Conservation (phyloP, 1,284 basidiomycete genomes). For the Sparassis latifolia region DNA sequence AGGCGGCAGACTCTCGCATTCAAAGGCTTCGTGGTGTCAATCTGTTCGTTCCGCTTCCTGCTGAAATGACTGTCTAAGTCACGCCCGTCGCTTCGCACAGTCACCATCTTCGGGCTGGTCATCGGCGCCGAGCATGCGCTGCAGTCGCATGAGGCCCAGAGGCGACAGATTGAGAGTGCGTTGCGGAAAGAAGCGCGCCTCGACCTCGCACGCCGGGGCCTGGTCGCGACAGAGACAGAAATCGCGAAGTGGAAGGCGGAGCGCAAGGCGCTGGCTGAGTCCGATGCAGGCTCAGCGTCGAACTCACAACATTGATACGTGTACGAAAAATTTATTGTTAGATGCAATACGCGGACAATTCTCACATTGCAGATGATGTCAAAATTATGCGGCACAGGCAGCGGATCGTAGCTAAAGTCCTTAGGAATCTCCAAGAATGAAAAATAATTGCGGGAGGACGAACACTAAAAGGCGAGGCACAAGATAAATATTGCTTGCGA, state of each 20-base stretch:
- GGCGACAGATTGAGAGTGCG: constrained; percentile 60
- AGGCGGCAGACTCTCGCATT: constrained; percentile 77
- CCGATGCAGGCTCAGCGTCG: constrained; percentile 1
- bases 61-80: background rate
- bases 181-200: constrained; percentile 69
- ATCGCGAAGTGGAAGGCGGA: constrained; percentile 72
- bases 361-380: constrained; percentile 3
- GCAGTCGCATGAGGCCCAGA: constrained; percentile 58
- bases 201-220: constrained; percentile 66
- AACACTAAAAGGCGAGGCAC: too few species aligned
- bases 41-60: constrained; percentile 31
- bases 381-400: background rate
- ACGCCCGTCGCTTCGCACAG: constrained; percentile 15
- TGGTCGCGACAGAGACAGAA: constrained; percentile 78
- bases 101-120: constrained; percentile 62
- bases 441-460: background rate
- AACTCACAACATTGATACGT: background rate
- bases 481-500: constrained; percentile 1
- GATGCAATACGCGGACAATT: constrained; percentile 5
- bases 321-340: background rate
- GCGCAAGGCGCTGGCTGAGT: constrained; percentile 4
- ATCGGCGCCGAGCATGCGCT: constrained; percentile 74
- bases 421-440: background rate
- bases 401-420: constrained; percentile 2
- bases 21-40: constrained; percentile 69